Evolutionary conservation across 169 alveolate genomes (phyloP).

Genomic region (Theileria annulata): DNA sequence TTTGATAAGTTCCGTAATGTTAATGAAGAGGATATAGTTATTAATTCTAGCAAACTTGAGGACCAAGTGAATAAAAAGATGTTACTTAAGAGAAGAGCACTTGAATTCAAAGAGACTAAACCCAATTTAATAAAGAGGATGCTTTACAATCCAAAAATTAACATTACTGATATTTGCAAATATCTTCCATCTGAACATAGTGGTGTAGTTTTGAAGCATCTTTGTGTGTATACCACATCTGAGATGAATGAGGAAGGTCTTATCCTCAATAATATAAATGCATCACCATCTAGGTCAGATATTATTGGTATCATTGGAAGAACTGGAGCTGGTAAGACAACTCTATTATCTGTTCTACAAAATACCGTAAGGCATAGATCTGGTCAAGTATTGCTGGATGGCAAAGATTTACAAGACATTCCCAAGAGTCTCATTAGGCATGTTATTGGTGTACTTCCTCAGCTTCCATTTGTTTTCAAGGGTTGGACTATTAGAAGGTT

Average conservation of each 20-base stretch:
- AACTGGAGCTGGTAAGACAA: slow-evolving; percentile 7
- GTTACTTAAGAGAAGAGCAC: not conserved
- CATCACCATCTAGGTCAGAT: not conserved
- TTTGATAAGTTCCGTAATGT: slow-evolving; percentile 5
- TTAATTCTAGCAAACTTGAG: not conserved
- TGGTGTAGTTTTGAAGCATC: slow-evolving; percentile 13
- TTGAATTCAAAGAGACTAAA: not conserved
- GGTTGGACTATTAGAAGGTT: slow-evolving; percentile 62
- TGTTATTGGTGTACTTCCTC: slow-evolving; percentile 41
- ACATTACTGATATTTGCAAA: slow-evolving; percentile 2
- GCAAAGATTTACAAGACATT: slow-evolving; percentile 12
- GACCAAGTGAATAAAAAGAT: not conserved
- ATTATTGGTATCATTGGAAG: slow-evolving; percentile 1
- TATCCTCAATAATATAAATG: not conserved
- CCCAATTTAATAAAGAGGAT: not conserved
- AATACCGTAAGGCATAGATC: not conserved
- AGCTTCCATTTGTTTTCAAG: slow-evolving; percentile 32
- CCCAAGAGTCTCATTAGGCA: slow-evolving; percentile 32
- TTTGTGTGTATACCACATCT: slow-evolving; percentile 16
- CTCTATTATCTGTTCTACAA: slow-evolving; percentile 23
- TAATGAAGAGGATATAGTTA: slow-evolving; percentile 17
- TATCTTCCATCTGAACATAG: slow-evolving; percentile 5
- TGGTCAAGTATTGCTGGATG: not conserved
- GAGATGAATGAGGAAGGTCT: not conserved
- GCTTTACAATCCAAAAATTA: not conserved